Evolutionary conservation across 2,329 filamentous ascomycete species (phyloP).

Genomic region (Pseudopithomyces chartarum): DNA sequence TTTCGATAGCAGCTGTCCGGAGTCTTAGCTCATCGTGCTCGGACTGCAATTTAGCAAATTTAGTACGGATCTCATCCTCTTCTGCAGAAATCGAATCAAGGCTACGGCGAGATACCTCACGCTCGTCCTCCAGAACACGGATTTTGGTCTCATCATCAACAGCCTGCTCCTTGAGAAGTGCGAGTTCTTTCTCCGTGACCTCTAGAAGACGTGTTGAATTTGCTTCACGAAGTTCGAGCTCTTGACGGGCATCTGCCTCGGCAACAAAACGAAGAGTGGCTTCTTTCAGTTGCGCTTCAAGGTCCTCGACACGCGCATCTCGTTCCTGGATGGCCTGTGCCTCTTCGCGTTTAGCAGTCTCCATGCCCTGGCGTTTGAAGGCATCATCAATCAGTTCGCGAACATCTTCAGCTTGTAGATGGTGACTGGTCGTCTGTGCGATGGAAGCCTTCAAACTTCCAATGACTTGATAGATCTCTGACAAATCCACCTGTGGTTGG

Average conservation of each 20-base stretch:
- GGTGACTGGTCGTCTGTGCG: constrained; percentile 50
- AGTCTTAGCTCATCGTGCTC: constrained; percentile 64
- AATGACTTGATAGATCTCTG: constrained; percentile 54
- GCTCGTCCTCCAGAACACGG: constrained; percentile 50
- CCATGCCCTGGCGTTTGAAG: constrained; percentile 39
- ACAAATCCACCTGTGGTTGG: constrained; percentile 43
- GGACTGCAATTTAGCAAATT: constrained; percentile 56
- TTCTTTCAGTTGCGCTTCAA: constrained; percentile 43
- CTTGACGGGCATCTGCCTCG: constrained; percentile 49
- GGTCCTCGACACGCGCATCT: constrained; percentile 40
- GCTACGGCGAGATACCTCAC: constrained; percentile 45
- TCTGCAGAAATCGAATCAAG: constrained; percentile 43
- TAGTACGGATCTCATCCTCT: constrained; percentile 55
- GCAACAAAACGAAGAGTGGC: constrained; percentile 41
- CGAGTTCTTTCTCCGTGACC: constrained; percentile 56
- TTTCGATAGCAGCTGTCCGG: constrained; percentile 36
- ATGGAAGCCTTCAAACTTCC: constrained; percentile 56
- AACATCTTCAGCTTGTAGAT: constrained; percentile 52
- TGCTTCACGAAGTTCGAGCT: constrained; percentile 50
- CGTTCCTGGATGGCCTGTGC: constrained; percentile 36
- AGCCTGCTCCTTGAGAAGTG: constrained; percentile 49
- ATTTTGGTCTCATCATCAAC: constrained; percentile 50
- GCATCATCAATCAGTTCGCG: constrained; percentile 44
- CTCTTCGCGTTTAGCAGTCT: constrained; percentile 36
- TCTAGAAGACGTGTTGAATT: constrained; percentile 52